Evolutionary conservation across 73 alveolate genomes (phyloP).

Genomic region (Paramecium caudatum): DNA sequence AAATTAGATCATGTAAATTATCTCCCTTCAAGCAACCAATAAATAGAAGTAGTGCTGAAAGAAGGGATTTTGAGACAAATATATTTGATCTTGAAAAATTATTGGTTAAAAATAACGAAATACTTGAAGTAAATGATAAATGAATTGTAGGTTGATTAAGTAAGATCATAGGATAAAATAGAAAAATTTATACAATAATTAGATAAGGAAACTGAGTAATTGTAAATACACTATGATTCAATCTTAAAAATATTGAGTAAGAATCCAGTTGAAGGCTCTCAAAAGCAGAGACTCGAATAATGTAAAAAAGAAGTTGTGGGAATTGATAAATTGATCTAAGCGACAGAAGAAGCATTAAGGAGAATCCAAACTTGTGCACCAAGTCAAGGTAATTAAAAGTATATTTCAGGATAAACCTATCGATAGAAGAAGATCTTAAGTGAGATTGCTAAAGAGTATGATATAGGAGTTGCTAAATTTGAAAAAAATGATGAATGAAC

Average conservation of each 20-base stretch:
- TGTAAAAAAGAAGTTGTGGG: conserved; percentile 3
- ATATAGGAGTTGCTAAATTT: background rate
- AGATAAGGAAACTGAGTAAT: conserved; percentile 29
- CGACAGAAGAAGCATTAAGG: background rate
- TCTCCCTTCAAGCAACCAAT: conserved; percentile 7
- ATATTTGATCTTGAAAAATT: background rate
- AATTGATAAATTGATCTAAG: background rate
- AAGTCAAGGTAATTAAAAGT: background rate
- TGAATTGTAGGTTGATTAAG: no score
- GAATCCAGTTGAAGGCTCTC: conserved; percentile 6
- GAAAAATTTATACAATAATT: background rate
- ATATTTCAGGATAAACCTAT: background rate
- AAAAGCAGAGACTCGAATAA: background rate
- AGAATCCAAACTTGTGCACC: conserved; percentile 32
- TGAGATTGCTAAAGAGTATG: conserved; percentile 23
- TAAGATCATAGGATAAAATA: background rate
- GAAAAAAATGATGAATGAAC: no score
- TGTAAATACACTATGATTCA: conserved; percentile 26
- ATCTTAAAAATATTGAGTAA: background rate
- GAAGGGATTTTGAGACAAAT: background rate
- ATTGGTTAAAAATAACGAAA: background rate
- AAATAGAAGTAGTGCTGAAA: background rate
- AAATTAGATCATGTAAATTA: conserved; percentile 29
- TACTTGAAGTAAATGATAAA: background rate
- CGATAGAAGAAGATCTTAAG: background rate